Base-by-base conservation (phyloP, 257 asterid species). In the Gardenia jasminoides region DNA sequence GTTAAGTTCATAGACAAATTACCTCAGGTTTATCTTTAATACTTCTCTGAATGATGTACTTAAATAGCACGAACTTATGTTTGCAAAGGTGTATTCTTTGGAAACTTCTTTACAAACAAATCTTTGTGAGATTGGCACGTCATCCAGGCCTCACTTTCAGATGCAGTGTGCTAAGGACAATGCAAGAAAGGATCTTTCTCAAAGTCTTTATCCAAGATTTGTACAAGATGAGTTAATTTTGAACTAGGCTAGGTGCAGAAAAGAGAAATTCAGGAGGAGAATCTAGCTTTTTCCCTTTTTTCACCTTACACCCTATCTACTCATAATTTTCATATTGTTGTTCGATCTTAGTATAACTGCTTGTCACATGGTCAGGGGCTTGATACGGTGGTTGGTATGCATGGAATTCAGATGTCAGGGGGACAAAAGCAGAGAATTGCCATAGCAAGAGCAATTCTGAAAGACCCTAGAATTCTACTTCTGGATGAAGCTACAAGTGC, bases 1-100 rank as follows among this genome's bases (percentile, higher is more conserved):
- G 88, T 87, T 2, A 78, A 88, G 39, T 89, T 91, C 70, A 79
- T 90, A 4, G 87, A 90, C 85, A 87, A 78, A 67, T 85, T 91
- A 46, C 90, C 94, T 20, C 84, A 87, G 90, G 90, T 44, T 64
- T 65, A 50, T 19, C 28, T 67, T 52, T 30, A 20, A 47, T 2
- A 15, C 66, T 20, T 30, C 50, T 44, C 56, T 70, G 22, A 33
- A 30, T 71, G 44, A 24, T 47, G 26, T 16, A 6, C 20, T 36
- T 10, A 4, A 4, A 33, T 33, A 30, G 0, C 17, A 19, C 26
- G 19, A 20, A 62, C 7, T 66, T 30, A 17, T 19, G 62, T 17
- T 56, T 56, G 9, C 19, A 20, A 3, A 56, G 7, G 7, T 56
- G 26, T 56, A 3, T 20, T 20, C n/a, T 56, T n/a, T 56, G 3